Evolutionary conservation across 192 early-diverging fungal genomes (phyloP).

Genomic region (Rhizoclosmatium globosum): DNA sequence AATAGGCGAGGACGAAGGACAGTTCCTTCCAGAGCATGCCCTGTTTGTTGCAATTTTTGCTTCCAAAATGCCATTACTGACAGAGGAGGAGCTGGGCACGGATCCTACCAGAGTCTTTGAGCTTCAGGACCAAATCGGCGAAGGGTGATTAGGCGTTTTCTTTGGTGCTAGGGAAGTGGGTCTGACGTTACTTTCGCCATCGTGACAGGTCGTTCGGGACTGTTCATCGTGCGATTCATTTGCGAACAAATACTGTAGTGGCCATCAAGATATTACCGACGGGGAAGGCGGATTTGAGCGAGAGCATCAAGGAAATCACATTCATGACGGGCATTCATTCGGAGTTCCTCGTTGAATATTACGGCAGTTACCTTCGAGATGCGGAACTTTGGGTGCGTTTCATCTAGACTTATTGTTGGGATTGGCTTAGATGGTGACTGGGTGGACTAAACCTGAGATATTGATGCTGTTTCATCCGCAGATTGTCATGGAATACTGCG

Average conservation of each 20-base stretch:
- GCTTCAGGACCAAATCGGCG: constrained; percentile 41
- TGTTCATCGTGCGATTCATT: constrained; percentile 64
- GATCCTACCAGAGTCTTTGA: constrained; percentile 42
- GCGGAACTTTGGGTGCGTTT: constrained; percentile 56
- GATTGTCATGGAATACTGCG: constrained; percentile 74
- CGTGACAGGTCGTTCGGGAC: constrained; percentile 60
- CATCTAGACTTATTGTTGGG: not conserved
- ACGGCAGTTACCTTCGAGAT: constrained; percentile 59
- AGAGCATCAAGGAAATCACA: constrained; percentile 62
- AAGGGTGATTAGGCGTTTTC: constrained; percentile 23
- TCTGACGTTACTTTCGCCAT: not conserved
- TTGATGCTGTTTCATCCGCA: constrained; percentile 29
- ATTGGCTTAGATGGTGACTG: not conserved
- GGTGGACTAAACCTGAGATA: not conserved
- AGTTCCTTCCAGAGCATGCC: too few relatives aligned
- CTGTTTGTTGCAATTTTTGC: too few relatives aligned
- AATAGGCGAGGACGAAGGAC: too few relatives aligned
- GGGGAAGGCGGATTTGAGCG: constrained; percentile 53
- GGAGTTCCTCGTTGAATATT: constrained; percentile 57
- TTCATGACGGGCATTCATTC: constrained; percentile 61
- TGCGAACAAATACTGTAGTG: constrained; percentile 45
- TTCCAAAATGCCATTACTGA: constrained; percentile 2
- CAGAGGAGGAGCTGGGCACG: constrained; percentile 24
- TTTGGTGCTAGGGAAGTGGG: not conserved
- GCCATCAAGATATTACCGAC: constrained; percentile 64